Percentiles rank a stretch among this genome's conserved stretches.
phyloP scores from a whole-genome alignment of 352 stramenopile species.

The Pseudoperonospora humuli region DNA sequence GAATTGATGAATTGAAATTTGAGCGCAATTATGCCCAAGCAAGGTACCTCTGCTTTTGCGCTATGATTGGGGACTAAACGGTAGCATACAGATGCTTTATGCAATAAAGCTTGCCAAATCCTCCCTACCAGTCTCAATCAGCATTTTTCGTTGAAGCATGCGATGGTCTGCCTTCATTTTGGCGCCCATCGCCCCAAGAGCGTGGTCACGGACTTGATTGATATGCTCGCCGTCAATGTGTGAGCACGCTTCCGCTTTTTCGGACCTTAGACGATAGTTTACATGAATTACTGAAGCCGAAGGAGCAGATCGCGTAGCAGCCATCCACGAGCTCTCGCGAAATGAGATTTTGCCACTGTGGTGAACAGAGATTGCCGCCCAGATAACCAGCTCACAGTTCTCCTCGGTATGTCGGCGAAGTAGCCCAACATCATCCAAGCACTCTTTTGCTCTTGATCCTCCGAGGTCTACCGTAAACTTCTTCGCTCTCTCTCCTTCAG shows the following conservation, averaged over 20 bases:
- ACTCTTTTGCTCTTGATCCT: conserved; percentile 13
- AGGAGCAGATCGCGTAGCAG: conserved; percentile 9
- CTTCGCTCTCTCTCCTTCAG: conserved; percentile 14
- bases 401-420: conserved; percentile 15
- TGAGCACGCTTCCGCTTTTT: conserved; percentile 14
- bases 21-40: too few relatives aligned
- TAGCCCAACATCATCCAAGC: conserved; percentile 17
- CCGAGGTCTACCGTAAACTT: conserved; percentile 18
- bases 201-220: conserved; percentile 24
- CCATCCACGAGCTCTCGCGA: conserved; percentile 20
- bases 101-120: conserved; percentile 20
- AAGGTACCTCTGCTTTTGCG: too few relatives aligned
- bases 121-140: conserved; percentile 10
- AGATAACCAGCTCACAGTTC: conserved; percentile 20
- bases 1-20: too few relatives aligned
- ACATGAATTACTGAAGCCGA: conserved; percentile 13
- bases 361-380: conserved; percentile 24
- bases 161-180: conserved; percentile 23
- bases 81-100: too few relatives aligned
- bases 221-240: conserved; percentile 26
- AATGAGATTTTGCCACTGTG: conserved; percentile 24
- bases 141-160: conserved; percentile 21
- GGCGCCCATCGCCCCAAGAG: conserved; percentile 15
- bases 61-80: too few relatives aligned
- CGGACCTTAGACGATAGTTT: conserved; percentile 15